Percentiles rank a stretch among this genome's conserved stretches.
Conservation (phyloP, 768 basidiomycete genomes). For the Auriculariales sp. region DNA sequence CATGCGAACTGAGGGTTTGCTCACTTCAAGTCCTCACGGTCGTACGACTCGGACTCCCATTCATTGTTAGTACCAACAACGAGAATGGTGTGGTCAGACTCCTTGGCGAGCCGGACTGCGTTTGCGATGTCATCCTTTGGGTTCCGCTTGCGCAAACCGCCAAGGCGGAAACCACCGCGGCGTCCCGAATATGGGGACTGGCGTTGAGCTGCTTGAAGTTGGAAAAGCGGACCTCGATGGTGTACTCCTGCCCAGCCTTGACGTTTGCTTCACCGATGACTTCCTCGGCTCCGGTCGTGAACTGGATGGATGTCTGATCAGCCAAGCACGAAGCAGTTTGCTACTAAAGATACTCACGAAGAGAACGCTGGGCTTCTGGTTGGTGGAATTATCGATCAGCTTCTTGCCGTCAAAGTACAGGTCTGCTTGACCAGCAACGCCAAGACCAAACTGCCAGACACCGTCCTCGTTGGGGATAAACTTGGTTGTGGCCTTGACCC, state of each 20-base stretch:
- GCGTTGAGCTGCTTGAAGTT: conserved; percentile 13
- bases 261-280: conserved; percentile 21
- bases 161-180: conserved; percentile 20
- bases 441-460: conserved; percentile 33
- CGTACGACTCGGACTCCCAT: conserved; percentile 18
- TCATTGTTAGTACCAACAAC: conserved; percentile 44
- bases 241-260: conserved; percentile 27
- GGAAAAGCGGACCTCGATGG: conserved; percentile 17
- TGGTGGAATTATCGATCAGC: conserved; percentile 29
- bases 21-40: conserved; percentile 22
- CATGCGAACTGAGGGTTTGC: conserved; percentile 6
- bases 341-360: too few relatives aligned
- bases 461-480: conserved; percentile 27
- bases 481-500: conserved; percentile 22
- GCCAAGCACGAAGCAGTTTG: too few relatives aligned
- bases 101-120: conserved; percentile 17
- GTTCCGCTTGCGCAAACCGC: conserved; percentile 25
- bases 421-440: conserved; percentile 28
- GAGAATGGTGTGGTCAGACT: conserved; percentile 25
- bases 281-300: conserved; percentile 29
- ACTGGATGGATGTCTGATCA: too few relatives aligned
- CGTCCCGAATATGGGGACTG: conserved; percentile 15
- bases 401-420: conserved; percentile 37
- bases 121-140: conserved; percentile 26
- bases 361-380: conserved; percentile 20